Percentiles rank a stretch among this genome's conserved stretches.
Conservation (phyloP, 2,329 filamentous ascomycete species). For the Cercospora citrullina region DNA sequence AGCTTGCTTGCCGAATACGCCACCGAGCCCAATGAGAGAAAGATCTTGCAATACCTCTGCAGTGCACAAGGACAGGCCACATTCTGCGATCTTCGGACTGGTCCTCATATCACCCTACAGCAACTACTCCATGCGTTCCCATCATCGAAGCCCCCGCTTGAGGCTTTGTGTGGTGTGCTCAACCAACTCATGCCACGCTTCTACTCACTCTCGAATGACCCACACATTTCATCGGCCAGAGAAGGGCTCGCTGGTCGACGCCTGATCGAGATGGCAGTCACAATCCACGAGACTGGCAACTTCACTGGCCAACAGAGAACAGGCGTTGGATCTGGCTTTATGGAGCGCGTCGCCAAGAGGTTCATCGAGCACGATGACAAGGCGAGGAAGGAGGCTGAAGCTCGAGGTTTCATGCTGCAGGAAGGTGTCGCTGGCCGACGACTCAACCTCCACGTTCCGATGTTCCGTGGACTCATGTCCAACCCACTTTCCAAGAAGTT, state of each 20-base stretch:
- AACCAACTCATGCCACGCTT: conserved; percentile 95
- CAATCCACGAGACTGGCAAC: conserved; percentile 81
- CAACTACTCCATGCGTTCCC: conserved; percentile 92
- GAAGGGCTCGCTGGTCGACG: conserved; percentile 71
- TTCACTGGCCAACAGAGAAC: conserved; percentile 69
- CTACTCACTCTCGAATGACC: conserved; percentile 96
- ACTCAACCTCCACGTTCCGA: conserved; percentile 75
- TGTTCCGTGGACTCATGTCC: conserved; percentile 98
- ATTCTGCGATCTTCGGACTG: conserved; percentile 91
- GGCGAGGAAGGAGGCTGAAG: conserved; percentile 50
- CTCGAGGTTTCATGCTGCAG: conserved; percentile 47
- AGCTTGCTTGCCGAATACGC: conserved; percentile 85
- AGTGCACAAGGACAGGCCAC: conserved; percentile 86
- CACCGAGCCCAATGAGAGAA: conserved; percentile 76
- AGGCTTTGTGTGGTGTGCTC: conserved; percentile 74
- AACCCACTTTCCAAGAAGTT: conserved; percentile 94
- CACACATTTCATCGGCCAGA: conserved; percentile 72
- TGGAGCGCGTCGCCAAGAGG: conserved; percentile 77
- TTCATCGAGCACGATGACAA: conserved; percentile 68
- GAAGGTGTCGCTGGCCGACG: conserved; percentile 35
- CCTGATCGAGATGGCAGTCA: conserved; percentile 93
- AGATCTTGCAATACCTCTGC: conserved; percentile 81
- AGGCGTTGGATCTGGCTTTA: conserved; percentile 88
- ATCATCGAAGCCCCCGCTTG: conserved; percentile 82
- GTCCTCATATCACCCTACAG: conserved; percentile 76